These are phyloP conservation scores for Colletotrichum cordylinicola DNA, from an alignment of 2,329 filamentous ascomycete species.

Conservation along the genomic window DNA sequence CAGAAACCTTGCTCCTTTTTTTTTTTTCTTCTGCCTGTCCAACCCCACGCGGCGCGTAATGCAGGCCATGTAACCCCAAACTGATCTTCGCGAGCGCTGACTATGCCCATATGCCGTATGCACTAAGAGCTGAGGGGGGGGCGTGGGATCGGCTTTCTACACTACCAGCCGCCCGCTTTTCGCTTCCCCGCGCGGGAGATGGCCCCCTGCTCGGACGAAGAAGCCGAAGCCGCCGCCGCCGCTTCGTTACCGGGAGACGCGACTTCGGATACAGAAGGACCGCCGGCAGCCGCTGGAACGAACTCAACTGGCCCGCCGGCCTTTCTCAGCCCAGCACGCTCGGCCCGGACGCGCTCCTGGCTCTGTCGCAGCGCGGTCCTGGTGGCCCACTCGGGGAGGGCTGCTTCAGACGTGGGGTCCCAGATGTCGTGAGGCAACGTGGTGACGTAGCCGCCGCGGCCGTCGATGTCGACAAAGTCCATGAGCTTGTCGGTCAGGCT, in stretches of 20 bases:
- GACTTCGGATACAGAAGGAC: neutral
- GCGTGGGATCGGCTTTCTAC: neutral
- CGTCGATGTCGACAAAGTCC: conserved; percentile 63
- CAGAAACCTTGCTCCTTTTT: neutral
- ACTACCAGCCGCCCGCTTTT: conserved; percentile 30
- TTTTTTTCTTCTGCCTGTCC: neutral
- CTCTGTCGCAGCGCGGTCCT: conserved; percentile 54
- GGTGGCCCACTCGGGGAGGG: conserved; percentile 61
- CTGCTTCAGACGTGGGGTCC: conserved; percentile 50
- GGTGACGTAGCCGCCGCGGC: conserved; percentile 68
- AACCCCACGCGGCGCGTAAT: neutral
- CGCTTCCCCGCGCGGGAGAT: conserved; percentile 35
- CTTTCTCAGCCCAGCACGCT: conserved; percentile 48
- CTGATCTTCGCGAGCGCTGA: neutral
- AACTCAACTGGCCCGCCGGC: conserved; percentile 56
- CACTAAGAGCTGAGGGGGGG: neutral
- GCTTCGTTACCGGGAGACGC: neutral
- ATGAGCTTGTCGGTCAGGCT: conserved; percentile 75
- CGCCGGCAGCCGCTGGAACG: conserved; percentile 39
- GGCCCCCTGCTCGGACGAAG: conserved; percentile 25
- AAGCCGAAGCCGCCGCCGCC: neutral
- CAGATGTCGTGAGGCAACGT: conserved; percentile 62
- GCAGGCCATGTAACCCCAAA: neutral
- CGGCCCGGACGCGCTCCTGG: conserved; percentile 50
- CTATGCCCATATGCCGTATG: neutral